Conservation (phyloP, 2,329 filamentous ascomycete genomes). For the Exophiala mesophila region DNA sequence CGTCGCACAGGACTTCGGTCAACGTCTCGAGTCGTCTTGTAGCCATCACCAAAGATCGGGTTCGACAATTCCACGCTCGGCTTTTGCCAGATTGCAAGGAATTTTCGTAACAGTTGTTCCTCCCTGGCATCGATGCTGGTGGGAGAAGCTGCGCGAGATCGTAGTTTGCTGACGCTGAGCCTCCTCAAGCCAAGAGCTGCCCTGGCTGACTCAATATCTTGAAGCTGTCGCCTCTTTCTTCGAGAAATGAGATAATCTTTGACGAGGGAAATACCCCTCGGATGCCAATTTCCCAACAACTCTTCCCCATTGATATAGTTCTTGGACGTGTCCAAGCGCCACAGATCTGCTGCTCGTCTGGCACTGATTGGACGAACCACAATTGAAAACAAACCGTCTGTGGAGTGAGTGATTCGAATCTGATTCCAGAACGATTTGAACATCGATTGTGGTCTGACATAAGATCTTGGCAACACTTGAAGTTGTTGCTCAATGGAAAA, state of each 20-base stretch:
- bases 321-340: slow-evolving; percentile 91
- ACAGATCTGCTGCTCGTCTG: slow-evolving; percentile 86
- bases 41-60: slow-evolving; percentile 37
- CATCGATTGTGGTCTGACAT: slow-evolving; percentile 80
- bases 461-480: slow-evolving; percentile 77
- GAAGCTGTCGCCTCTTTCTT: slow-evolving; percentile 67
- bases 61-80: slow-evolving; percentile 35
- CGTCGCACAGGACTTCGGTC: slow-evolving; percentile 41
- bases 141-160: slow-evolving; percentile 16
- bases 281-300: slow-evolving; percentile 74
- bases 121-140: slow-evolving; percentile 13
- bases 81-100: slow-evolving; percentile 25
- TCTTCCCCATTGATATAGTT: slow-evolving; percentile 98
- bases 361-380: slow-evolving; percentile 82
- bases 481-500: slow-evolving; percentile 77
- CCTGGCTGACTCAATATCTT: slow-evolving; percentile 68
- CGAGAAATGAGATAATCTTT: slow-evolving; percentile 74
- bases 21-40: slow-evolving; percentile 26
- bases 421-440: slow-evolving; percentile 83
- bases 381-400: slow-evolving; percentile 79
- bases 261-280: slow-evolving; percentile 85
- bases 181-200: slow-evolving; percentile 39
- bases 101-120: slow-evolving; percentile 40
- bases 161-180: slow-evolving; percentile 26
- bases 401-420: slow-evolving; percentile 79